Conservation (phyloP, 2,329 filamentous ascomycete species). For the Mycosphaerella sp. region DNA sequence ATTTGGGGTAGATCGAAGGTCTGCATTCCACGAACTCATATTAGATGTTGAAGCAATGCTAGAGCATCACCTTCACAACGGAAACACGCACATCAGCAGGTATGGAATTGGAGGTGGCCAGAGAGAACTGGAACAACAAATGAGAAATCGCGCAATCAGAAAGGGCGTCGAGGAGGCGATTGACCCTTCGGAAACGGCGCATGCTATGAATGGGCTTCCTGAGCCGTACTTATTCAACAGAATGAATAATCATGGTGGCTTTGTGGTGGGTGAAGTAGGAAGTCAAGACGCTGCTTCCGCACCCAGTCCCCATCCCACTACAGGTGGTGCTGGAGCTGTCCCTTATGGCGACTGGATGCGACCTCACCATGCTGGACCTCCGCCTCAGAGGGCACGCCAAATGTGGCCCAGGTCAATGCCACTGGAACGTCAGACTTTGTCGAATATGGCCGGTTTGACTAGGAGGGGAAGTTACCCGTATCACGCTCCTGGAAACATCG, state of each 20-base stretch:
- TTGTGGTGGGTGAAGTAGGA: constrained; percentile 2
- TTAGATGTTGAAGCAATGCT: constrained; percentile 12
- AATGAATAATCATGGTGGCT: neutral
- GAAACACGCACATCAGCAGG: constrained; percentile 4
- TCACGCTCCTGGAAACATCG: neutral
- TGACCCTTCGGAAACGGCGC: neutral
- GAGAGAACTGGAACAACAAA: neutral
- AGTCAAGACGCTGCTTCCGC: neutral
- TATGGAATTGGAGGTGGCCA: neutral
- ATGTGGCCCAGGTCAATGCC: neutral
- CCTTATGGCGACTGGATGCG: constrained; percentile 6
- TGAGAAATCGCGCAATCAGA: neutral
- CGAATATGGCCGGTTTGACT: neutral
- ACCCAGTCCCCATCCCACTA: neutral
- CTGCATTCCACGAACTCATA: constrained; percentile 12
- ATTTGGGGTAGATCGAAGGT: neutral
- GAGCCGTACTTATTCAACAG: neutral
- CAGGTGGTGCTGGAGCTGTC: neutral
- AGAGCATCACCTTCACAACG: constrained; percentile 1
- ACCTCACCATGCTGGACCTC: neutral
- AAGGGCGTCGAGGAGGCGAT: neutral
- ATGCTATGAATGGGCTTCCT: neutral
- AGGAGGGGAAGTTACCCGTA: neutral
- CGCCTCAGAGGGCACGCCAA: neutral
- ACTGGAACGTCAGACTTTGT: neutral